Conservation (phyloP, 2,329 filamentous ascomycete species). For the Rhynchosporium agropyri region DNA sequence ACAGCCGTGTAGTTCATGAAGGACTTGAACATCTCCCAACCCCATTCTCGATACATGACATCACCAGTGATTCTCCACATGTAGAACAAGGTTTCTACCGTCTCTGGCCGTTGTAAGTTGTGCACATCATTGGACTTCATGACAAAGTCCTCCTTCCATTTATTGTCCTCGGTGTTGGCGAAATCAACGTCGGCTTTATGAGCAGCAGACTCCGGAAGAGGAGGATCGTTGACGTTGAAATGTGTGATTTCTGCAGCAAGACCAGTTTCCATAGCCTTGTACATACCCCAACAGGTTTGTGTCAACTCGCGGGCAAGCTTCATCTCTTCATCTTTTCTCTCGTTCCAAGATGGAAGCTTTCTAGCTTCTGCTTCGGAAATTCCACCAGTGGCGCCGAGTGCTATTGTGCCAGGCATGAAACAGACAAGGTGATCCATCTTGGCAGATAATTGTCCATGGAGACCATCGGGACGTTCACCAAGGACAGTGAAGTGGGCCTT, state of each 20-base stretch:
- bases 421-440: constrained; percentile 99
- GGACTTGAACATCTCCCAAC: constrained; percentile 96
- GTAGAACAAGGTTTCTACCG: constrained; percentile 94
- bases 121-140: constrained; percentile 84
- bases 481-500: constrained; percentile 83
- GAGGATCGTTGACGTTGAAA: constrained; percentile 75
- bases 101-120: constrained; percentile 94
- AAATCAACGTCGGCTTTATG: constrained; percentile 53
- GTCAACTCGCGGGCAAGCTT: constrained; percentile 84
- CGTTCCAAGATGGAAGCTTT: constrained; percentile 71
- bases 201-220: constrained; percentile 60
- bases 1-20: constrained; percentile 87
- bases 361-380: constrained; percentile 74
- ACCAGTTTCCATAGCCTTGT: constrained; percentile 84
- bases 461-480: constrained; percentile 78
- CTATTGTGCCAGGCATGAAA: constrained; percentile 96
- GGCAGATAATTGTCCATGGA: constrained; percentile 66
- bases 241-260: constrained; percentile 95
- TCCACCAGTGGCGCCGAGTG: constrained; percentile 82
- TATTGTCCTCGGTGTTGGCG: constrained; percentile 54
- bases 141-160: constrained; percentile 77
- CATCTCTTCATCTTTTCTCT: constrained; percentile 84
- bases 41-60: constrained; percentile 87
- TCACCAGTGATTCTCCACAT: constrained; percentile 99
- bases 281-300: constrained; percentile 98